A percentile compares a stretch with the other conserved stretches of the same genome.
Conservation (phyloP, 2,329 filamentous ascomycete species). For the Colletotrichum horii region DNA sequence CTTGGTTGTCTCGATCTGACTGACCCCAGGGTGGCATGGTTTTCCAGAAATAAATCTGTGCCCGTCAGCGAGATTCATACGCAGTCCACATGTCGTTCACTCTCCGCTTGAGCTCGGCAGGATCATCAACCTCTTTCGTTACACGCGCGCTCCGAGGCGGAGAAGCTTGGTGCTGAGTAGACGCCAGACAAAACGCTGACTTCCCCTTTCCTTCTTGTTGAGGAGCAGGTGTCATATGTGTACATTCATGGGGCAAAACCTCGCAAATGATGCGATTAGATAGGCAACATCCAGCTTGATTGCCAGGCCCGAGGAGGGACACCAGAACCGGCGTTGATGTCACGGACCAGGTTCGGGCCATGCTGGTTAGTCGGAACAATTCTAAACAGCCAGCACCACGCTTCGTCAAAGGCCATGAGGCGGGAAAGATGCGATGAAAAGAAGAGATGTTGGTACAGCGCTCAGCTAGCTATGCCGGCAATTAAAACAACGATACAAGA, state of each 20-base stretch:
- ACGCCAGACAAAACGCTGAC: neutral
- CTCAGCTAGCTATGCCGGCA: conserved; percentile 7
- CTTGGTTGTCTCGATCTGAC: neutral
- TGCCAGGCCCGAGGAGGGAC: neutral
- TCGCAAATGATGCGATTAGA: neutral
- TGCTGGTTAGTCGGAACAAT: neutral
- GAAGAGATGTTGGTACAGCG: conserved; percentile 11
- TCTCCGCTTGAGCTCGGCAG: neutral
- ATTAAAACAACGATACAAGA: conserved; percentile 12
- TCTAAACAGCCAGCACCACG: neutral
- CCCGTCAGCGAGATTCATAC: neutral
- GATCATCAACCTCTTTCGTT: neutral
- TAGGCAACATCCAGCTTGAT: neutral
- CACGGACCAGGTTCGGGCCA: neutral
- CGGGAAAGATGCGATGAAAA: neutral
- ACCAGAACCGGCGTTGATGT: neutral
- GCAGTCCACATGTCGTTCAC: neutral
- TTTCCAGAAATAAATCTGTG: neutral
- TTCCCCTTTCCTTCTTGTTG: neutral
- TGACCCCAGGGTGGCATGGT: neutral
- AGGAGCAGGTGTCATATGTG: neutral
- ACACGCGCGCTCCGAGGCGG: neutral
- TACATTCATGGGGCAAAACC: neutral
- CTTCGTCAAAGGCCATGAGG: neutral
- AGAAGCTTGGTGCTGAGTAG: neutral